Percentiles rank a stretch among this genome's conserved stretches.
Evolutionary conservation across 495 filamentous ascomycete species (phyloP).

Genomic region (Podospora australis): DNA sequence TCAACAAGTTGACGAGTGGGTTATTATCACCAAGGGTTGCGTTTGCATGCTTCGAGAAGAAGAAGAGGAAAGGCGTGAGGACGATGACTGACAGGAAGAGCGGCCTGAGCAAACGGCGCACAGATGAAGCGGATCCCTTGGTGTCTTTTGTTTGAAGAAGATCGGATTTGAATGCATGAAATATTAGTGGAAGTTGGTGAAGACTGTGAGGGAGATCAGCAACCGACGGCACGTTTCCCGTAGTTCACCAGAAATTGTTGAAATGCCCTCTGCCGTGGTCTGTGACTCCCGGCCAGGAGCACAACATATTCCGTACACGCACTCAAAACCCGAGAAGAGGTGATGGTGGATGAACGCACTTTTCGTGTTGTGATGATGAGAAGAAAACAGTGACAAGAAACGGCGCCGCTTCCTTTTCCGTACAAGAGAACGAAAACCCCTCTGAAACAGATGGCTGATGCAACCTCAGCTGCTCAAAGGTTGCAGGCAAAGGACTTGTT

Average conservation of each 20-base stretch:
- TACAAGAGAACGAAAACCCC: not conserved
- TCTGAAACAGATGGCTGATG: not conserved
- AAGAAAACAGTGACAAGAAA: not conserved
- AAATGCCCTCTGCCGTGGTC: too few relatives aligned
- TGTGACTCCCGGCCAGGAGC: too few relatives aligned
- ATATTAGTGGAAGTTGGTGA: not conserved
- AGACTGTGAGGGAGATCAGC: not conserved
- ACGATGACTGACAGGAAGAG: not conserved
- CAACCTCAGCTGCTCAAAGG: too few relatives aligned
- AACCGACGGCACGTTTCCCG: not conserved
- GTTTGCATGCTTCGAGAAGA: not conserved
- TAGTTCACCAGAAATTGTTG: too few relatives aligned
- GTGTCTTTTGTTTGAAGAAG: not conserved
- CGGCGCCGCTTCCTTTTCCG: not conserved
- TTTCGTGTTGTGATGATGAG: too few relatives aligned
- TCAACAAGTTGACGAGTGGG: not conserved
- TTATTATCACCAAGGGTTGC: not conserved
- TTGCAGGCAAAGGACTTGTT: not conserved
- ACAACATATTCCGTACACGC: too few relatives aligned
- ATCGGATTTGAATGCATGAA: not conserved
- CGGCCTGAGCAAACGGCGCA: slow-evolving; percentile 1
- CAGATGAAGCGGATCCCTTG: not conserved
- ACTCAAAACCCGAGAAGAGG: too few relatives aligned
- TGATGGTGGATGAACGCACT: too few relatives aligned
- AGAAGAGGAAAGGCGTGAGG: too few relatives aligned